These are phyloP conservation scores for Phytophthora capsici DNA, from an alignment of 352 stramenopile genomes.

Conservation along the genomic window DNA sequence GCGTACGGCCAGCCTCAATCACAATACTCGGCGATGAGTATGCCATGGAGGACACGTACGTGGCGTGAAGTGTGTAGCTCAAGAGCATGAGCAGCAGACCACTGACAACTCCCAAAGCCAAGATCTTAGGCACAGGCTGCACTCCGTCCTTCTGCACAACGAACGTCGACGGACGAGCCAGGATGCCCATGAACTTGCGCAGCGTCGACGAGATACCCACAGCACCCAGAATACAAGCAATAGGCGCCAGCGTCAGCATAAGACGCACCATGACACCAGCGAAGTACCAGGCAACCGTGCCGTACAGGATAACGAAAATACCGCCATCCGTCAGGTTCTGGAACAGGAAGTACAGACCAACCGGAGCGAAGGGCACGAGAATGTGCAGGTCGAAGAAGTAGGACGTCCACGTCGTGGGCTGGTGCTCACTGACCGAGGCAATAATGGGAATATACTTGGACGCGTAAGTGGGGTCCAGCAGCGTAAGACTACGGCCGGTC, in stretches of 20 bases:
- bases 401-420: constrained; percentile 94
- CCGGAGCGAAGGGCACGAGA: constrained; percentile 90
- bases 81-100: constrained; percentile 76
- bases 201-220: constrained; percentile 84
- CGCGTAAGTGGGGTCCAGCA: constrained; percentile 92
- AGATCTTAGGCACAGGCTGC: constrained; percentile 65
- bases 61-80: constrained; percentile 90
- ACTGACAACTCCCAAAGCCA: constrained; percentile 64
- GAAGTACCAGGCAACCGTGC: constrained; percentile 93
- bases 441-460: constrained; percentile 96
- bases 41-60: constrained; percentile 90
- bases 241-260: constrained; percentile 92
- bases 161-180: constrained; percentile 62
- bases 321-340: constrained; percentile 87
- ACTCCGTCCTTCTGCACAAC: constrained; percentile 59
- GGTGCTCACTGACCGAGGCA: constrained; percentile 93
- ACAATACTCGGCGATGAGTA: constrained; percentile 94
- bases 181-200: constrained; percentile 81
- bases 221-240: constrained; percentile 91
- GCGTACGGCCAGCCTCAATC: constrained; percentile 82
- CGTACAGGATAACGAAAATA: constrained; percentile 95
- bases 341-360: constrained; percentile 93
- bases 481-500: constrained; percentile 90
- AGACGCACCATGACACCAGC: constrained; percentile 93
- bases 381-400: constrained; percentile 95